Evolutionary conservation across 768 basidiomycete species (phyloP).

Genomic region (Lactarius evosmus): DNA sequence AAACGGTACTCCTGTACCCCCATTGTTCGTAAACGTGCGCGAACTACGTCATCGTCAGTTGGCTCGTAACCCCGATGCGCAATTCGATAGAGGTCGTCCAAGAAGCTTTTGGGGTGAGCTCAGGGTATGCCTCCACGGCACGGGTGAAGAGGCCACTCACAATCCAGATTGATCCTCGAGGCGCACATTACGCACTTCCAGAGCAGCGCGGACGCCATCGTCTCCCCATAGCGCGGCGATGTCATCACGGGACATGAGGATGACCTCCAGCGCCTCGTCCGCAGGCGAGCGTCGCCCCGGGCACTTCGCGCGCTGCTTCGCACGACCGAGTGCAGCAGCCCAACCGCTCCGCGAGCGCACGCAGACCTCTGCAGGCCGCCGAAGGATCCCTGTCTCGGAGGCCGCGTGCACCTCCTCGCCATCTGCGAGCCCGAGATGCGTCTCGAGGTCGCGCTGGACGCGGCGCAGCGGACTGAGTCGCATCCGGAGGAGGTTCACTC

Average conservation of each 20-base stretch:
- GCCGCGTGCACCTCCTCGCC: constrained; percentile 19
- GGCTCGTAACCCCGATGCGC: constrained; percentile 40
- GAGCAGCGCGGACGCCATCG: constrained; percentile 55
- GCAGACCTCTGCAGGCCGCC: constrained; percentile 32
- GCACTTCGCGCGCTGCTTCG: constrained; percentile 19
- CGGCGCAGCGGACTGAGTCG: constrained; percentile 34
- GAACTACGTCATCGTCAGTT: constrained; percentile 71
- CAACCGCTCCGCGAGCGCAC: constrained; percentile 34
- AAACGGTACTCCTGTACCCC: constrained; percentile 76
- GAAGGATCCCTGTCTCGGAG: background rate
- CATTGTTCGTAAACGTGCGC: constrained; percentile 72
- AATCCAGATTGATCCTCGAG: constrained; percentile 74
- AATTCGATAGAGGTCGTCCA: constrained; percentile 17
- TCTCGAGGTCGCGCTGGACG: constrained; percentile 30
- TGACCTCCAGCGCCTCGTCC: constrained; percentile 54
- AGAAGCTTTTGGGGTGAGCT: constrained; percentile 15
- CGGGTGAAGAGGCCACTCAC: constrained; percentile 42
- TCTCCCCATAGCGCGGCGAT: constrained; percentile 72
- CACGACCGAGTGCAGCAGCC: constrained; percentile 32
- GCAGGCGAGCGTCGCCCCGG: constrained; percentile 33
- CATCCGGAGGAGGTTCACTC: constrained; percentile 25
- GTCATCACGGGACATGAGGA: constrained; percentile 60
- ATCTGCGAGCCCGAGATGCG: constrained; percentile 11
- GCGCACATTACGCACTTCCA: constrained; percentile 45
- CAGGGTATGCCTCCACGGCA: background rate